These are phyloP conservation scores for Quercus phellos DNA, from an alignment of 331 rosid genomes.

Conservation along the genomic window DNA sequence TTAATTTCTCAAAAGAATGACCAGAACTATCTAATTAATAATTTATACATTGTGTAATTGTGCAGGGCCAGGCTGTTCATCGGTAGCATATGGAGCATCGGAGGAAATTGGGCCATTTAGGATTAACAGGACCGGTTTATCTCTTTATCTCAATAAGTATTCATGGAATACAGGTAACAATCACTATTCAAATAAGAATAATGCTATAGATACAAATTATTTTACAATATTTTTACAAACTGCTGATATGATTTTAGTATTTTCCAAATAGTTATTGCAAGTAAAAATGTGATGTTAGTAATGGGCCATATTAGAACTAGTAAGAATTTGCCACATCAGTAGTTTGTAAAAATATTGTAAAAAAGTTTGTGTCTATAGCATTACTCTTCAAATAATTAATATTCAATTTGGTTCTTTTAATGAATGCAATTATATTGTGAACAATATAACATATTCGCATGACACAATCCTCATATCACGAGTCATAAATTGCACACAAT, in stretches of 20 bases:
- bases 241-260: no score
- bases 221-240: no score
- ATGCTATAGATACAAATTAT: no score
- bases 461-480: not conserved
- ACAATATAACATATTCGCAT: not conserved
- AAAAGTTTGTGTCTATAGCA: no score
- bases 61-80: slow-evolving; percentile 94
- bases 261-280: no score
- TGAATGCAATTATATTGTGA: not conserved
- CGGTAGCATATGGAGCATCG: slow-evolving; percentile 87
- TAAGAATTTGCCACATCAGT: no score
- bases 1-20: not conserved
- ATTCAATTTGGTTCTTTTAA: not conserved
- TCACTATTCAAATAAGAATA: not conserved
- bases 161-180: slow-evolving; percentile 71
- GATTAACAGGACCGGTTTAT: slow-evolving; percentile 51
- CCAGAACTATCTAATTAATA: not conserved
- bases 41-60: not conserved
- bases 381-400: not conserved
- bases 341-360: no score
- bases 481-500: not conserved
- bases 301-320: no score
- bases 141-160: slow-evolving; percentile 59
- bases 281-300: no score
- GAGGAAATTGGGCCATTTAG: slow-evolving; percentile 91